Evolutionary conservation across 768 basidiomycete species (phyloP).

Genomic region (Agaricus bisporus): DNA sequence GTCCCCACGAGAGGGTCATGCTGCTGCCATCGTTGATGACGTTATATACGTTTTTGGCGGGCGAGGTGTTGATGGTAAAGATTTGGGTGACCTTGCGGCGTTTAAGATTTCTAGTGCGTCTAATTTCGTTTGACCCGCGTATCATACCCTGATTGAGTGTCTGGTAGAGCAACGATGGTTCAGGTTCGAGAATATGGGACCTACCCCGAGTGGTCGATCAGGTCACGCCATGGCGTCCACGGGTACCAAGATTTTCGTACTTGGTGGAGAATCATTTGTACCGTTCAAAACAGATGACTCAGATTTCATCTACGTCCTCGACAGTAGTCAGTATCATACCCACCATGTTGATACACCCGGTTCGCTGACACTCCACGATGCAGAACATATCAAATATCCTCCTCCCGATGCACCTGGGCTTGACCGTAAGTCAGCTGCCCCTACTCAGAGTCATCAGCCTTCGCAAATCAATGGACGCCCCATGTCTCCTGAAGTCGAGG

Average conservation of each 20-base stretch:
- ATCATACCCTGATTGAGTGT: background rate
- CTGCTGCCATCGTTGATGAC: conserved; percentile 93
- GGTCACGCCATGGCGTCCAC: conserved; percentile 98
- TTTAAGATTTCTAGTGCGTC: conserved; percentile 94
- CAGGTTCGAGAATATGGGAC: conserved; percentile 99
- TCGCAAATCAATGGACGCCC: conserved; percentile 53
- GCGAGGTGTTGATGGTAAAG: conserved; percentile 94
- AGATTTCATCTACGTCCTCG: conserved; percentile 80
- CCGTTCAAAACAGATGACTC: conserved; percentile 74
- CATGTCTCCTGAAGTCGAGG: conserved; percentile 21
- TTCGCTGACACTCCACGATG: conserved; percentile 6
- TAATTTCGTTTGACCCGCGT: background rate
- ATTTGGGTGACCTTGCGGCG: conserved; percentile 88
- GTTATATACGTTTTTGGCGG: conserved; percentile 98
- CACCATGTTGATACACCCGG: background rate
- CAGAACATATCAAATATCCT: conserved; percentile 93
- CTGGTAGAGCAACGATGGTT: conserved; percentile 91
- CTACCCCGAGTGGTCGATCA: conserved; percentile 84
- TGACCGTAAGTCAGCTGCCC: conserved; percentile 63
- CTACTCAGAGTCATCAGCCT: conserved; percentile 44
- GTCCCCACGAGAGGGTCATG: conserved; percentile 91
- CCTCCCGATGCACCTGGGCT: conserved; percentile 37
- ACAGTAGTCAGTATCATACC: conserved; percentile 69
- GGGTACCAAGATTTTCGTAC: conserved; percentile 82
- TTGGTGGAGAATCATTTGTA: conserved; percentile 90